Conservation (phyloP, 2,329 filamentous ascomycete genomes). For the Onygenales sp. region DNA sequence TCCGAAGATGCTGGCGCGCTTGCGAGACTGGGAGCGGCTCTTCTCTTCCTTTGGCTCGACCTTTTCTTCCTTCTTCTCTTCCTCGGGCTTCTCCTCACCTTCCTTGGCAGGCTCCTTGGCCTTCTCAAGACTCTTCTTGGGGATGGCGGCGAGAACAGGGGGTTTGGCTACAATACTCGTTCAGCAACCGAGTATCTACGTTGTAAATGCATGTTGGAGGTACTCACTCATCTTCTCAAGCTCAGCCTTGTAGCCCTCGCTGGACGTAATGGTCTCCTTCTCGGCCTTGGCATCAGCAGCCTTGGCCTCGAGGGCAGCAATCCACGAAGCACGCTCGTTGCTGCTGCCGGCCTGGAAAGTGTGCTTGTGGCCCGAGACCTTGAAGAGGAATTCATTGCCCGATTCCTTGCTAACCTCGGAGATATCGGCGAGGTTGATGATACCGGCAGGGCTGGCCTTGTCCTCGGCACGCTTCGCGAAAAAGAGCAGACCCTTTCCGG, state of each 20-base stretch:
- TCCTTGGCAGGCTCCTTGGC: constrained; percentile 20
- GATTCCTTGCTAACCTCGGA: constrained; percentile 68
- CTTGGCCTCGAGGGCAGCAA: constrained; percentile 72
- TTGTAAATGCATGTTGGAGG: constrained; percentile 22
- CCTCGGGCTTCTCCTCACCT: constrained; percentile 28
- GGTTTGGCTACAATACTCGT: constrained; percentile 32
- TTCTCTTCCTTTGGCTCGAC: constrained; percentile 36
- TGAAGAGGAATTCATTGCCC: constrained; percentile 74
- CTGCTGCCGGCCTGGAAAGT: constrained; percentile 70
- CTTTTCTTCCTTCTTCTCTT: constrained; percentile 21
- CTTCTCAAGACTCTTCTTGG: constrained; percentile 16
- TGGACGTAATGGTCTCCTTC: constrained; percentile 61
- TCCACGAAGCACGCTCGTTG: constrained; percentile 86
- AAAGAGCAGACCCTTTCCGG: constrained; percentile 91
- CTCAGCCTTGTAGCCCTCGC: constrained; percentile 81
- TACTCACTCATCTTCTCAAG: constrained; percentile 57
- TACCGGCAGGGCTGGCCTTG: constrained; percentile 69
- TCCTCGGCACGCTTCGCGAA: constrained; percentile 74
- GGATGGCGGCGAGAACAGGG: constrained; percentile 21
- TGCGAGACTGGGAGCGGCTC: constrained; percentile 50
- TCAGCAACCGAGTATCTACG: not conserved
- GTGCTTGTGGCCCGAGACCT: constrained; percentile 81
- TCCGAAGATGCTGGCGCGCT: constrained; percentile 51
- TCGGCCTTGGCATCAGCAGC: constrained; percentile 76
- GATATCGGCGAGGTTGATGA: constrained; percentile 70